Evolutionary conservation across 2,329 filamentous ascomycete species (phyloP).

Genomic region (Pezizomycotina sp.): DNA sequence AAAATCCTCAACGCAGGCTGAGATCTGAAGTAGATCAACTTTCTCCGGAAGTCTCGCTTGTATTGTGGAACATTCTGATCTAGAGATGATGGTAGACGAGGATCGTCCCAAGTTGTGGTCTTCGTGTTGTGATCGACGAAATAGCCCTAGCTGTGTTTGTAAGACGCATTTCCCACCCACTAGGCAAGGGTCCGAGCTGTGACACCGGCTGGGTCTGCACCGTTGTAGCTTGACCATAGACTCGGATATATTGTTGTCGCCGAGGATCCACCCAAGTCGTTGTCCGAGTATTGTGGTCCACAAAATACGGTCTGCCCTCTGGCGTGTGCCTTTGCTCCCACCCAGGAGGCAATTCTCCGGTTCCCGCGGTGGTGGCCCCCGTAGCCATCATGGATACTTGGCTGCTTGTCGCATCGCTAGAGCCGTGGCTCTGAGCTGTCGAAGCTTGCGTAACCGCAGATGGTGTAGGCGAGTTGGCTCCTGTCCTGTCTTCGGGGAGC

Average conservation of each 20-base stretch:
- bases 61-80: constrained; percentile 98
- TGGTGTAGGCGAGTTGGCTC: constrained; percentile 74
- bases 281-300: constrained; percentile 94
- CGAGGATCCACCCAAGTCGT: constrained; percentile 97
- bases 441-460: constrained; percentile 32
- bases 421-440: constrained; percentile 27
- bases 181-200: constrained; percentile 83
- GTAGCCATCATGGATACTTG: constrained; percentile 82
- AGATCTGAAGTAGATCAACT: constrained; percentile 97
- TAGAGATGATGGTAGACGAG: constrained; percentile 79
- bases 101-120: constrained; percentile 98
- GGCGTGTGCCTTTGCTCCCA: constrained; percentile 96
- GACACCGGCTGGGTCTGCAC: constrained; percentile 97
- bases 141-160: constrained; percentile 93
- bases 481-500: constrained; percentile 85
- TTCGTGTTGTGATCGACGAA: constrained; percentile 99
- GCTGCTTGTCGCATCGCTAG: constrained; percentile 36
- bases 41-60: constrained; percentile 95
- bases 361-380: constrained; percentile 81
- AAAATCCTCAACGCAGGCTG: constrained; percentile 91
- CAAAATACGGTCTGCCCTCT: constrained; percentile 88
- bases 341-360: constrained; percentile 80
- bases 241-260: constrained; percentile 92
- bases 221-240: constrained; percentile 83
- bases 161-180: constrained; percentile 98